These are phyloP conservation scores for Triticum timopheevii DNA, from an alignment of 176 grass and related monocot species.

Conservation along the genomic window DNA sequence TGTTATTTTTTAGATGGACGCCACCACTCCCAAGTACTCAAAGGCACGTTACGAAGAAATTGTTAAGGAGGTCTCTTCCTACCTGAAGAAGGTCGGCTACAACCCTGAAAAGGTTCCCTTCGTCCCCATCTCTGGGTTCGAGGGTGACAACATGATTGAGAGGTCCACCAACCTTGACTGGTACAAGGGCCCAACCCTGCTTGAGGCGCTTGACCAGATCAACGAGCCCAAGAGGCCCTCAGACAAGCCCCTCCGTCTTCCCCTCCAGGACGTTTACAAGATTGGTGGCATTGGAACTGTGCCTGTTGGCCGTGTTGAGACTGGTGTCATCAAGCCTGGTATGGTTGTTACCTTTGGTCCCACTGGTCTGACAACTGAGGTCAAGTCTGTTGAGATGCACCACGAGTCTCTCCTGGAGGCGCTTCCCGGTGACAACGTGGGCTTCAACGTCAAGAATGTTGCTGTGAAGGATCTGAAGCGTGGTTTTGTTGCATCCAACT, in stretches of 20 bases:
- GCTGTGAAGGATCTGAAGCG: conserved; percentile 86
- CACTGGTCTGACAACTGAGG: conserved; percentile 72
- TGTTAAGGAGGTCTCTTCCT: conserved; percentile 73
- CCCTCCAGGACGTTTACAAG: conserved; percentile 95
- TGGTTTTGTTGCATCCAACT: conserved; percentile 82
- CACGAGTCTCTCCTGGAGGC: conserved; percentile 79
- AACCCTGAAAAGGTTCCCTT: conserved; percentile 80
- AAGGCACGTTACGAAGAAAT: conserved; percentile 84
- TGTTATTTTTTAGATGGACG: conserved; percentile 56
- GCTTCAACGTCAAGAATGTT: conserved; percentile 87
- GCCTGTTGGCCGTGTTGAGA: conserved; percentile 75
- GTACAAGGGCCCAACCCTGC: conserved; percentile 80
- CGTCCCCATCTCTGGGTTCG: conserved; percentile 71
- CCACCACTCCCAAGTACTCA: conserved; percentile 82
- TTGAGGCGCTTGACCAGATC: conserved; percentile 81
- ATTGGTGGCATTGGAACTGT: conserved; percentile 93
- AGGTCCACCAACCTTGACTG: conserved; percentile 80
- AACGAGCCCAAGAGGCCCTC: conserved; percentile 77
- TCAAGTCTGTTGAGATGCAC: conserved; percentile 97
- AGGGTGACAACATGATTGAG: conserved; percentile 89
- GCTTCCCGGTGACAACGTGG: conserved; percentile 71
- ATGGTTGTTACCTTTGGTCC: conserved; percentile 84
- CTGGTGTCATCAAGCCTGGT: conserved; percentile 74
- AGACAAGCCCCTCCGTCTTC: conserved; percentile 89
- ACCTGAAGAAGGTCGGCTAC: conserved; percentile 79